These are phyloP conservation scores for Pachyrhizus erosus DNA, from an alignment of 306 rosid species.

Conservation along the genomic window DNA sequence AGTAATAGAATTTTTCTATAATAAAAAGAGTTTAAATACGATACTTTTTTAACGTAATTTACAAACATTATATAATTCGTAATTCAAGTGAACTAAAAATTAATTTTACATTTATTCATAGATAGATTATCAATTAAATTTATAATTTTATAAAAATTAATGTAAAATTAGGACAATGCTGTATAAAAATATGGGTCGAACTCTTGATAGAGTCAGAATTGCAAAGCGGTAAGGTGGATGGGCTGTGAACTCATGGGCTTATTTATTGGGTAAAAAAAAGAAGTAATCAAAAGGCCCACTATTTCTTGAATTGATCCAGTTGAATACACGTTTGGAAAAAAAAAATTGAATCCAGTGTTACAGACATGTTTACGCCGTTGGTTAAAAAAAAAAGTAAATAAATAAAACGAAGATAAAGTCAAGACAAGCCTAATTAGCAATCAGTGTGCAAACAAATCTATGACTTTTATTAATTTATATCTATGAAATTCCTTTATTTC, in stretches of 20 bases:
- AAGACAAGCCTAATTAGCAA: neutral
- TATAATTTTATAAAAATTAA: neutral
- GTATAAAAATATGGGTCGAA: neutral
- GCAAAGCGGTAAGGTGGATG: neutral
- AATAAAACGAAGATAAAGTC: neutral
- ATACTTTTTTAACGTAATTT: neutral
- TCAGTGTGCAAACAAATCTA: neutral
- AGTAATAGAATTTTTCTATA: no score
- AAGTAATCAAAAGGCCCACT: neutral
- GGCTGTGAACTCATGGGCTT: conserved; percentile 6
- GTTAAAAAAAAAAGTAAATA: neutral
- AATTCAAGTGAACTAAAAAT: neutral
- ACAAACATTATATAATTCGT: neutral
- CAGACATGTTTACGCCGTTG: no score
- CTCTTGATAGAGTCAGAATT: neutral
- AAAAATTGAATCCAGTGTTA: neutral
- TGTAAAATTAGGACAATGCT: neutral
- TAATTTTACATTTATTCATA: neutral
- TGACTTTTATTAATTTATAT: neutral
- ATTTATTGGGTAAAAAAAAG: neutral
- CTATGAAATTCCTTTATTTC: neutral
- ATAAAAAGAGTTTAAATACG: no score
- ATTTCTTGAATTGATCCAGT: neutral
- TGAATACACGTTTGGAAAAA: neutral
- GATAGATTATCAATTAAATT: neutral